Conservation (phyloP, 768 basidiomycete species). For the Suillus alpinus region DNA sequence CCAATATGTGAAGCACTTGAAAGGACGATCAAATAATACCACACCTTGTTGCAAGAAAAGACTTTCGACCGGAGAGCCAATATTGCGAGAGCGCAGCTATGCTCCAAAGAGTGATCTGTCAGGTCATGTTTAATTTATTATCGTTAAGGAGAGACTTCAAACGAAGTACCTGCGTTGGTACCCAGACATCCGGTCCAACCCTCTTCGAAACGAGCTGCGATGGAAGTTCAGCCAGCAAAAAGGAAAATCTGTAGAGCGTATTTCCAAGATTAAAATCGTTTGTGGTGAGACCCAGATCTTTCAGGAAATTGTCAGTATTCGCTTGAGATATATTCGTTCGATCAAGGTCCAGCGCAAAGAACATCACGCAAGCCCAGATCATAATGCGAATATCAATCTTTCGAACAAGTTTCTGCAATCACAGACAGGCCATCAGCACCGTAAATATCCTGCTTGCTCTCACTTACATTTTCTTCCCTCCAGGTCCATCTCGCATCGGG, state of each 20-base stretch:
- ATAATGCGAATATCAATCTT: constrained; percentile 61
- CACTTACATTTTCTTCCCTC: constrained; percentile 58
- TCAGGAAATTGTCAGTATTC: constrained; percentile 65
- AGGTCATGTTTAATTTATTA: not conserved
- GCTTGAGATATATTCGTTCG: constrained; percentile 63
- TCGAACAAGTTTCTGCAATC: constrained; percentile 46
- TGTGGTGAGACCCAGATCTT: constrained; percentile 57
- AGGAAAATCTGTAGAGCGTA: constrained; percentile 50
- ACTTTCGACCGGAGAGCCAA: constrained; percentile 50
- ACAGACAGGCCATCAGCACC: not conserved
- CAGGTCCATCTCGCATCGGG: constrained; percentile 68
- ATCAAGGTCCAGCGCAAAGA: constrained; percentile 58
- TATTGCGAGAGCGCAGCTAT: constrained; percentile 53
- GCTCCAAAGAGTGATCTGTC: constrained; percentile 55
- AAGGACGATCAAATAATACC: constrained; percentile 2
- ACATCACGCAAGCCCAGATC: constrained; percentile 62
- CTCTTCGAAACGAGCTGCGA: constrained; percentile 70
- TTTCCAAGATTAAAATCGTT: constrained; percentile 67
- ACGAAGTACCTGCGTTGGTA: constrained; percentile 49
- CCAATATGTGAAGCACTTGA: not conserved
- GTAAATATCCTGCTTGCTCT: not conserved
- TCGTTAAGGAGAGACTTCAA: not conserved
- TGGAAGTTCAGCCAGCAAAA: constrained; percentile 55
- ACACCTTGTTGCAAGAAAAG: constrained; percentile 55
- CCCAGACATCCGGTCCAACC: constrained; percentile 66